Conservation (phyloP, 2,329 filamentous ascomycete genomes). For the Celoporthe dispersa region DNA sequence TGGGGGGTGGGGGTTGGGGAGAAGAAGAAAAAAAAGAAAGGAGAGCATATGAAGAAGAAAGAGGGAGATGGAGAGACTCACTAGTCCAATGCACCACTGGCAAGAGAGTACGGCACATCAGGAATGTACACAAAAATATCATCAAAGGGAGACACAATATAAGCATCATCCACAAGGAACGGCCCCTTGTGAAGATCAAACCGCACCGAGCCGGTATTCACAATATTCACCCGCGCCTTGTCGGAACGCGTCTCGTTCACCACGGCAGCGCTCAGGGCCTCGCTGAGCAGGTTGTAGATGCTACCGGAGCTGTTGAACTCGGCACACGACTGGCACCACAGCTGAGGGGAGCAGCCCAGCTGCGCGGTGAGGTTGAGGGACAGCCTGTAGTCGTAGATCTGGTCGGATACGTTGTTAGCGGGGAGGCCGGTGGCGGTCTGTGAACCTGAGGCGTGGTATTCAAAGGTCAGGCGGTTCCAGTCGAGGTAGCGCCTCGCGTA, state of each 20-base stretch:
- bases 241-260: constrained; percentile 55
- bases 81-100: constrained; percentile 41
- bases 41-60: not conserved
- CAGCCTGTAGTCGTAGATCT: constrained; percentile 49
- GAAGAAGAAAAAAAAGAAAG: not conserved
- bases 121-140: constrained; percentile 59
- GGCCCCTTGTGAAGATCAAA: constrained; percentile 67
- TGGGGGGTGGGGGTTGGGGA: not conserved
- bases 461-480: constrained; percentile 69
- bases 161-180: constrained; percentile 59
- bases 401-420: too few species aligned
- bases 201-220: constrained; percentile 64
- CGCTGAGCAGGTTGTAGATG: constrained; percentile 58
- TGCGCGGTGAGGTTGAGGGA: constrained; percentile 56
- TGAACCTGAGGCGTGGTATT: constrained; percentile 60
- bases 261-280: constrained; percentile 55
- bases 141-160: constrained; percentile 60
- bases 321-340: constrained; percentile 62
- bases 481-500: constrained; percentile 69
- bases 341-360: constrained; percentile 62
- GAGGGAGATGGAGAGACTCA: constrained; percentile 26
- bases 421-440: constrained; percentile 5
- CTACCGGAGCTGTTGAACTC: constrained; percentile 56
- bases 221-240: constrained; percentile 59
- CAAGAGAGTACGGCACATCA: constrained; percentile 54